Evolutionary conservation across 495 filamentous ascomycete genomes (phyloP).

Genomic region (Neurospora terricola): DNA sequence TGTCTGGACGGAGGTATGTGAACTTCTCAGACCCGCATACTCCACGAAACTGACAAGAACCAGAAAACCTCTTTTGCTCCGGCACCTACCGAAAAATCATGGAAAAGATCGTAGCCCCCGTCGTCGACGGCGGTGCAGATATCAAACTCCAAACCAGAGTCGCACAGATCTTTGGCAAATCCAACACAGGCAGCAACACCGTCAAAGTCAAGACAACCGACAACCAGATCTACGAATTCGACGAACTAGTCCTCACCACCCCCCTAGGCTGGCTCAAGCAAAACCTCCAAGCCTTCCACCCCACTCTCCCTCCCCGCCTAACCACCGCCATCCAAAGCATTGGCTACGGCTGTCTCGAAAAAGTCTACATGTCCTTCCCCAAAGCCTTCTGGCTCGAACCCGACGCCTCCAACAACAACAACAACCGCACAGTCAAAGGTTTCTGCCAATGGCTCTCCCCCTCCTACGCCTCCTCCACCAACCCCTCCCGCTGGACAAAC

Average conservation of each 20-base stretch:
- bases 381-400: constrained; percentile 45
- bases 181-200: constrained; percentile 22
- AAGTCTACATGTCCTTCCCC: constrained; percentile 84
- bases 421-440: constrained; percentile 28
- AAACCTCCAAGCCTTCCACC: constrained; percentile 60
- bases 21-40: neutral
- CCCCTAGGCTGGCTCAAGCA: constrained; percentile 86
- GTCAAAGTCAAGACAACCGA: constrained; percentile 47
- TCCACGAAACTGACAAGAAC: constrained; percentile 2
- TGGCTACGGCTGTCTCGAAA: constrained; percentile 83
- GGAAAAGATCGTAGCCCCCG: constrained; percentile 52
- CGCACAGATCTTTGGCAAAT: constrained; percentile 37
- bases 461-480: constrained; percentile 45
- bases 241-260: constrained; percentile 76
- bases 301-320: constrained; percentile 56
- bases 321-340: constrained; percentile 63
- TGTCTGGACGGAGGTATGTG: constrained; percentile 76
- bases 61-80: constrained; percentile 82
- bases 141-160: constrained; percentile 44
- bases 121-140: constrained; percentile 44
- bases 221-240: constrained; percentile 50
- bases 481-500: constrained; percentile 64
- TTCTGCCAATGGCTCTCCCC: constrained; percentile 68
- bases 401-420: neutral
- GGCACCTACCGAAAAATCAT: constrained; percentile 78